Conservation (phyloP, 495 filamentous ascomycete species). For the Annulohypoxylon bovei region DNA sequence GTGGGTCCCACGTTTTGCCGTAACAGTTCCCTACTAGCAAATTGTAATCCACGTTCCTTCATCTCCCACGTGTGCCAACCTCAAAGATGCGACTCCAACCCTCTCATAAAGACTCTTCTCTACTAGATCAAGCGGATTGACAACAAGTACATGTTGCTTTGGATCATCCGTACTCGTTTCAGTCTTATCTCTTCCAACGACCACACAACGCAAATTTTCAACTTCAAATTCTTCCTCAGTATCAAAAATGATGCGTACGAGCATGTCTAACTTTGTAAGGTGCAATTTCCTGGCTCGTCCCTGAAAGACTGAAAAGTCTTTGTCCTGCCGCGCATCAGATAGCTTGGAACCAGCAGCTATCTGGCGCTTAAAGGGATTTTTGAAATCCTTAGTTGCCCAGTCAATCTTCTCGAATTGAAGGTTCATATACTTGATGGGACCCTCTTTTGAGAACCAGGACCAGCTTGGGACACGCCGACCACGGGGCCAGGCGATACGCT, state of each 20-base stretch:
- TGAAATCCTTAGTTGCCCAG: neutral
- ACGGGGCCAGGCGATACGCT: neutral
- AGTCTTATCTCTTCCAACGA: neutral
- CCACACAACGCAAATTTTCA: neutral
- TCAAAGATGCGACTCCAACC: neutral
- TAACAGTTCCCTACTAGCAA: neutral
- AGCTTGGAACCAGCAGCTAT: neutral
- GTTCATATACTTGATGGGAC: neutral
- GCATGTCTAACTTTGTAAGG: neutral
- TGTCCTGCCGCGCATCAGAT: neutral
- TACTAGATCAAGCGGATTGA: neutral
- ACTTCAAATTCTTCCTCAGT: neutral
- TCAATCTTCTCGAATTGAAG: slow-evolving; percentile 1
- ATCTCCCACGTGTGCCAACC: neutral
- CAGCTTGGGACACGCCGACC: neutral
- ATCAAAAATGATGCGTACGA: neutral
- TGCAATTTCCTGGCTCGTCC: neutral
- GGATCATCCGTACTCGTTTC: neutral
- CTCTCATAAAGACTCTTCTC: neutral
- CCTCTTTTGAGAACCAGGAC: slow-evolving; percentile 7
- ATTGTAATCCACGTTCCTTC: neutral
- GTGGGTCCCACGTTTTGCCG: too few species aligned
- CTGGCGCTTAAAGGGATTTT: neutral
- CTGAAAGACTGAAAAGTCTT: neutral
- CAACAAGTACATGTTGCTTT: neutral